Evolutionary conservation across 2,329 filamentous ascomycete genomes (phyloP), one percentile per base, ranked within the genome.

Genomic region (Apiospora malaysiana): DNA sequence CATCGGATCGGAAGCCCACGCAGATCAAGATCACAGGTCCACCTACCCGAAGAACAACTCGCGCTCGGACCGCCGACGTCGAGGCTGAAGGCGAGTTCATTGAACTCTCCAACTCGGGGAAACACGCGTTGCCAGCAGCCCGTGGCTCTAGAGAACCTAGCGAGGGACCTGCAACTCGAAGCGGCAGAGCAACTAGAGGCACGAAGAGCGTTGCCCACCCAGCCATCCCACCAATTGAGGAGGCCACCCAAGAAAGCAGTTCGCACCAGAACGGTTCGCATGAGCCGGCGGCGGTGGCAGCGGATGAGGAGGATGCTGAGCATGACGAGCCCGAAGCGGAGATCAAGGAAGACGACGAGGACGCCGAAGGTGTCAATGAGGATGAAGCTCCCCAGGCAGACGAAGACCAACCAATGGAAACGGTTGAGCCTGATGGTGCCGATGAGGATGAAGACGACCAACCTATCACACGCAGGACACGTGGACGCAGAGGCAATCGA

Each of bases 21-120:
- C 74, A 75, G 32, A 70, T 73, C 37, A 73, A 69, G 6, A 70
- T 72, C 66, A 47, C 70, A 25, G 65, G 74, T 2, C 72, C 72
- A 32, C 72, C 75, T 1, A 83, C 84, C 49, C 83, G 88, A 45
- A 82, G 87, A 74, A 77, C 81, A 12, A 90, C 88, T 14, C 82
- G 88, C 43, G 87, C 86, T 21, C 84, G 81, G 70, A 89, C 88
- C 4, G 88, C 86, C 63, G 88, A 90, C 66, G 82, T 83, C 0
- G 85, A 87, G 42, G 87, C 83, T 0, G 85, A 87, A 42, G 87
- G 89, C 59, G 82, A 85, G 5, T 84, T 90, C 8, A 78, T 90
- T 5, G 88, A 91, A 75, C 81, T 91, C 18, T 87, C 89, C 7
- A 87, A 84, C 74, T 91, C 89, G 9, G 90, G 89, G n/a, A 85